Evolutionary conservation across 352 stramenopile species (phyloP), one percentile per base, ranked within the genome.

Genomic region (Globisporangium lucens): DNA sequence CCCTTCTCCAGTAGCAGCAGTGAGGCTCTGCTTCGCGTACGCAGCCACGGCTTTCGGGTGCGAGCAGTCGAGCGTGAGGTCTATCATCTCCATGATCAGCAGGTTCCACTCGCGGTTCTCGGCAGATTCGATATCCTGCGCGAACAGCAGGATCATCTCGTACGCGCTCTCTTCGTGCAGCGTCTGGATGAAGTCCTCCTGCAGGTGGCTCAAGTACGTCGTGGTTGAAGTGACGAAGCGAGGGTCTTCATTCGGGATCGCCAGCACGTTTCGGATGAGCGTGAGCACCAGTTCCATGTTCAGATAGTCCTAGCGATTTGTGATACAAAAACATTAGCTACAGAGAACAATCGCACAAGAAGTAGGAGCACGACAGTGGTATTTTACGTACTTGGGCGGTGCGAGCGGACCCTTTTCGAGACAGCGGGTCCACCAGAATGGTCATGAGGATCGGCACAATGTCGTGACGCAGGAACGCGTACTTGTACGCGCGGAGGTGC

Each of bases 231-330:
- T 96, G n/a, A 93, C 82, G 59, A 89, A 89, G 22, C 87, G 79
- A 51, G 73, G 67, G 68, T 94, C 81, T 78, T 93, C 83, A 58
- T 96, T 93, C 35, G 89, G 87, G 59, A 95, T 93, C 24, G 81
- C 82, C 56, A 97, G 67, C 58, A 97, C 55, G 57, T 97, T 97
- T 2, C 88, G 79, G 22, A 95, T 70, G n/a, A 97, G 67, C 56
- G 83, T 97, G 36, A 97, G 79, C 68, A 95, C 83, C 22, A 97
- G 78, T 77, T 97, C 89, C 81, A 97, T 95, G 41, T 81, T 90
- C 3, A 95, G 68, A 58, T 89, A 95, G 70, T 97, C 88, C 65
- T 87, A 61, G 20, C 17, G 9, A 24, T 51, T 51, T 6, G 17
- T 24, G 17, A 10, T 24, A 8, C 6, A 12, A 49, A 51, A 7